Base-by-base conservation (phyloP, 139 green algal genomes). In the Diplosphaera chodatii region DNA sequence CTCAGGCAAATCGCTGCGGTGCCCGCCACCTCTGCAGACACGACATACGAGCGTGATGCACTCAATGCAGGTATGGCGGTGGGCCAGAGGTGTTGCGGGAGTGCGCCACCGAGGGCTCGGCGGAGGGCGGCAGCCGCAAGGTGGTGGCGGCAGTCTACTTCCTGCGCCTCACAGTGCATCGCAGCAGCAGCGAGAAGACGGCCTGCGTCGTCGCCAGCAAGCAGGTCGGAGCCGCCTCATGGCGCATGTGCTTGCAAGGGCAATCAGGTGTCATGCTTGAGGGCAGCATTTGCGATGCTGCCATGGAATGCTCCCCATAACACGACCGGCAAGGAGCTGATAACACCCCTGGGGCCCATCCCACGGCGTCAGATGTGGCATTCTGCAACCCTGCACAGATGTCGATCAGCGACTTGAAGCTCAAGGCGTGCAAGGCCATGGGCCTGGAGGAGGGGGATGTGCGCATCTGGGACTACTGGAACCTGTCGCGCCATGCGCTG, bases 361-460 rank as follows among this genome's bases (percentile, higher is more conserved):
- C n/a, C n/a, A n/a, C n/a, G n/a, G n/a, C n/a, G n/a, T n/a, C n/a
- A n/a, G n/a, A n/a, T n/a, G n/a, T 23, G 15, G 4, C 40, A 21
- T 18, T 20, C 6, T 23, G 63, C 30, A n/a, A 2, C 32, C 18
- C 25, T 3, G 27, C 32, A 37, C 78, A 89, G 82, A 74, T 68
- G 32, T 85, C 72, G 10, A 59, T 91, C 21, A 28, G 15, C 1
- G 56, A 78, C 21, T 34, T 92, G 41, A 92, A 92, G 73, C 29
- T 55, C 18, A 62, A 63, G 23, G 77, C 76, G 1, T 92, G 83
- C 70, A 41, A 40, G 40, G 62, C 41, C 15, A 67, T 91, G 63
- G 69, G 67, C 4, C 28, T 92, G 28, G 67, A 77, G 4, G 55
- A 76, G 25, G 63, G 56, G 1, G 77, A 88, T 18, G 66, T 77